Percentiles rank a stretch among this genome's conserved stretches.
Evolutionary conservation across 345 rosid species (phyloP).

Genomic region (Cardamine resedifolia): DNA sequence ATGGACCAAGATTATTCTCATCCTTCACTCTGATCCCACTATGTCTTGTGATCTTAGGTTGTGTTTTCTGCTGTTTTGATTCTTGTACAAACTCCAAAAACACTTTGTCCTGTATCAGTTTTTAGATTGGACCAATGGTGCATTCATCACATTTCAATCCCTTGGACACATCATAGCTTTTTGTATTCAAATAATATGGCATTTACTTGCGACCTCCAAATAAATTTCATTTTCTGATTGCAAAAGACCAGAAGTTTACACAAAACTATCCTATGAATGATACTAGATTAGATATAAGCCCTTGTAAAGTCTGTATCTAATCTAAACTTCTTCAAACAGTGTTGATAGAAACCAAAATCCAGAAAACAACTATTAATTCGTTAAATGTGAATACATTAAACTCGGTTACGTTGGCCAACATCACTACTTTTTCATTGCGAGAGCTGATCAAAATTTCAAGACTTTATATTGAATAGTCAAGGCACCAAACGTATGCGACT

Average conservation of each 20-base stretch:
- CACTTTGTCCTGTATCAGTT: neutral
- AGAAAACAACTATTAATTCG: neutral
- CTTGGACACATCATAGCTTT: neutral
- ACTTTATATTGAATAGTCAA: conserved; percentile 18
- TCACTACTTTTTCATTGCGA: neutral
- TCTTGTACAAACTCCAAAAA: neutral
- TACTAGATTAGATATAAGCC: neutral
- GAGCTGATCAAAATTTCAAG: neutral
- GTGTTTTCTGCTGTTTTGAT: neutral
- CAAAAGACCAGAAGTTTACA: neutral
- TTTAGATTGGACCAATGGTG: neutral
- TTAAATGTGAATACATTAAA: neutral
- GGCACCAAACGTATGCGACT: neutral
- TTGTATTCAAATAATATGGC: neutral
- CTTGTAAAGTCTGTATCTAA: neutral
- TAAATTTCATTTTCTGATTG: neutral
- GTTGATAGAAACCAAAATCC: neutral
- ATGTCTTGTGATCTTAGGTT: conserved; percentile 24
- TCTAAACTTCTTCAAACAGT: neutral
- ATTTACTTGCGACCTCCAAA: neutral
- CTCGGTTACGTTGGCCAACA: neutral
- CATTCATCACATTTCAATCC: neutral
- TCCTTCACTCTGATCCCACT: neutral
- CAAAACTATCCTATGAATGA: neutral
- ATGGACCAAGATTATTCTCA: neutral